A percentile compares a stretch with the other conserved stretches of the same genome.
Evolutionary conservation across 1,284 basidiomycete genomes (phyloP).

Genomic region (Nidula niveotomentosa): DNA sequence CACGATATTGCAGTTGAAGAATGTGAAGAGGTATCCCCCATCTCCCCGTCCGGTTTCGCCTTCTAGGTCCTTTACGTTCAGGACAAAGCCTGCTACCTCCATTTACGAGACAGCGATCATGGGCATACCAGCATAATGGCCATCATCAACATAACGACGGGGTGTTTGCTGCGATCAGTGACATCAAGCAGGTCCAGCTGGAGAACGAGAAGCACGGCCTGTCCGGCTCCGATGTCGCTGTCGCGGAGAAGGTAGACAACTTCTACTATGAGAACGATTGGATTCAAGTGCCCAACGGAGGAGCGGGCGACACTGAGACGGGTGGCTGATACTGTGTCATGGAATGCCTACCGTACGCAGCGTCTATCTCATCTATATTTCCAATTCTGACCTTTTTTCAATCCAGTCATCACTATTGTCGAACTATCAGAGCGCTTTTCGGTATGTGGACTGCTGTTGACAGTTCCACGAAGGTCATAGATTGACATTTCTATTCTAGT

Average conservation of each 20-base stretch:
- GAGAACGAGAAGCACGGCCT: background rate
- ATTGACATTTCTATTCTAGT: conserved; percentile 15
- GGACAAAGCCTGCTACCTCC: background rate
- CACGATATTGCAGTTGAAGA: no score
- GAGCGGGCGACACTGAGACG: conserved; percentile 61
- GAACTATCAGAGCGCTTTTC: conserved; percentile 81
- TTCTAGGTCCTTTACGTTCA: background rate
- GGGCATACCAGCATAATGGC: background rate
- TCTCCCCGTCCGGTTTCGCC: background rate
- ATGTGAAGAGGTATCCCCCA: background rate
- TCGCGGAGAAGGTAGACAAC: background rate
- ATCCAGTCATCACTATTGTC: conserved; percentile 64
- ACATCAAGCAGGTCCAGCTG: background rate
- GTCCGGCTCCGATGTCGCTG: background rate
- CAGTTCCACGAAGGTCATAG: background rate
- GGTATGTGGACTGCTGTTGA: conserved; percentile 27
- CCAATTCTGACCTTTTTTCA: background rate
- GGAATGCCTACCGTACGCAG: conserved; percentile 62
- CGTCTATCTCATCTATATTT: no score
- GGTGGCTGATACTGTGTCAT: conserved; percentile 63
- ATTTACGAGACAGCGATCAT: no score
- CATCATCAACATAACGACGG: background rate
- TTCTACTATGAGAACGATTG: conserved; percentile 26
- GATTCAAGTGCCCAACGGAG: no score
- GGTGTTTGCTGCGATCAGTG: background rate